These are phyloP conservation scores for Kockovaella imperatae DNA, from an alignment of 768 basidiomycete species.

Conservation along the genomic window DNA sequence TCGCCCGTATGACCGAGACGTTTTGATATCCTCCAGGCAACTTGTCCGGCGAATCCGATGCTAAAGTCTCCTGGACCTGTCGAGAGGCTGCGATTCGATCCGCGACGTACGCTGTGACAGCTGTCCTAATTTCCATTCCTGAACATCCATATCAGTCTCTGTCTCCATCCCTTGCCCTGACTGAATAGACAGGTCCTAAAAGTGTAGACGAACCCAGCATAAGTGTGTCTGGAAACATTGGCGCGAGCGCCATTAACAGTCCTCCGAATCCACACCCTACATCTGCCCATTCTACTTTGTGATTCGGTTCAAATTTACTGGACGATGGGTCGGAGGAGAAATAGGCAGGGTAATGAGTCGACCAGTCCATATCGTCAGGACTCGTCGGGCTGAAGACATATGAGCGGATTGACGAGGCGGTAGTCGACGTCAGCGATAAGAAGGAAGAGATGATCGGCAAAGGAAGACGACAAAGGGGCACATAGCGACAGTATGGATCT, in stretches of 20 bases:
- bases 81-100: slow-evolving; percentile 91
- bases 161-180: neutral
- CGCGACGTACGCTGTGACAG: slow-evolving; percentile 91
- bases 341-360: slow-evolving; percentile 69
- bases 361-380: slow-evolving; percentile 73
- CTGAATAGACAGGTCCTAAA: neutral
- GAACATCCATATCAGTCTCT: neutral
- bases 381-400: slow-evolving; percentile 52
- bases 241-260: slow-evolving; percentile 76
- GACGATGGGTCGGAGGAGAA: slow-evolving; percentile 23
- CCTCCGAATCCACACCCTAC: slow-evolving; percentile 98
- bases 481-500: no score
- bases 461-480: no score
- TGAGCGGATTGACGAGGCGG: slow-evolving; percentile 1
- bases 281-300: slow-evolving; percentile 86
- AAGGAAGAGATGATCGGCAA: neutral
- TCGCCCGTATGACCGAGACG: slow-evolving; percentile 86
- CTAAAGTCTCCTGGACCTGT: slow-evolving; percentile 24
- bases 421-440: neutral
- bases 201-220: slow-evolving; percentile 67
- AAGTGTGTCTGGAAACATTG: slow-evolving; percentile 78
- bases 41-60: slow-evolving; percentile 12
- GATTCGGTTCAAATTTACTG: slow-evolving; percentile 32
- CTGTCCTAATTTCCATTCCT: slow-evolving; percentile 96
- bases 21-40: slow-evolving; percentile 53